Base-by-base conservation (phyloP, 805 yeast genomes). In the Saccharomycopsis guyanensis region DNA sequence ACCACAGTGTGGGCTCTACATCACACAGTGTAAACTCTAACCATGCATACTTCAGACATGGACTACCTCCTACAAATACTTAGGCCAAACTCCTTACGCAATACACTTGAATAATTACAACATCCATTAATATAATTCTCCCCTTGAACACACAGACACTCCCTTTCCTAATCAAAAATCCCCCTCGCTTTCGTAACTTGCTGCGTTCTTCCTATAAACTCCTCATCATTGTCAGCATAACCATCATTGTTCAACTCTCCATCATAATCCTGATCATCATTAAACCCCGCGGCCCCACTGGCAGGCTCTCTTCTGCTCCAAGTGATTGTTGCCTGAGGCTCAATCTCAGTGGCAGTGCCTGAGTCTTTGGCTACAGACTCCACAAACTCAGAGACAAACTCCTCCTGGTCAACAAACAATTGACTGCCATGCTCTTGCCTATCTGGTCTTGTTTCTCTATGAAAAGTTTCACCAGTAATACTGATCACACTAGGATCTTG, bases 121-220 rank as follows among this genome's bases (percentile, higher is more conserved):
- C n/a, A n/a, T n/a, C n/a, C n/a, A n/a, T n/a, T n/a, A n/a, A n/a
- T n/a, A n/a, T n/a, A n/a, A n/a, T n/a, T n/a, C n/a, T n/a, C n/a
- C n/a, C n/a, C n/a, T n/a, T n/a, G n/a, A n/a, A n/a, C n/a, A n/a
- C n/a, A n/a, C n/a, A n/a, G n/a, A n/a, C n/a, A n/a, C n/a, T n/a
- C 29, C 18, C 5, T 15, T 15, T 15, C 18, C 31, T 29, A 49
- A 27, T 50, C 53, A 37, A 50, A 50, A 3, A 50, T 35, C 4
- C 53, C 49, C 24, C 45, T 50, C 12, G 42, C 41, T 13, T 34
- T 32, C 16, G 41, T 44, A 13, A 44, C 45, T 15, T 47, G 19
- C 27, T 50, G 53, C 3, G 53, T 50, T 32, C 49, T 36, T 6
- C 49, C 53, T n/a, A 50, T 50, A 6, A 42, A 45, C 22, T 47